Conservation (phyloP, 306 rosid genomes). For the Calophaca sinica region DNA sequence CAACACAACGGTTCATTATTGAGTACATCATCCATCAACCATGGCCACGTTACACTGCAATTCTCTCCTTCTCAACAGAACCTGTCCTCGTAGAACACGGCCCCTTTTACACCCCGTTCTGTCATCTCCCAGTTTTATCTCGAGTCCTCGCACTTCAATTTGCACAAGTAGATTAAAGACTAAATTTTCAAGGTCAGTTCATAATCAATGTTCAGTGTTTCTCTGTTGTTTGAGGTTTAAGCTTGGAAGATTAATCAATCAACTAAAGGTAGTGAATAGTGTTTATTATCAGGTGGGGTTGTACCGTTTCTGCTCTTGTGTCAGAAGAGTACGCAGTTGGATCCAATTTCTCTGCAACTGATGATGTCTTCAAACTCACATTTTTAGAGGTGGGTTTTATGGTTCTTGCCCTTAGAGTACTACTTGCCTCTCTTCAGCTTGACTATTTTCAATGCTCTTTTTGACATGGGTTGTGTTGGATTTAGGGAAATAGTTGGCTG, state of each 20-base stretch:
- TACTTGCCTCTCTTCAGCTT: constrained; percentile 31
- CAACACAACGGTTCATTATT: neutral
- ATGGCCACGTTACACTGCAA: constrained; percentile 67
- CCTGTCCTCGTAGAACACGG: constrained; percentile 12
- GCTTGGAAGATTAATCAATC: neutral
- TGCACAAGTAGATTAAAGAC: constrained; percentile 37
- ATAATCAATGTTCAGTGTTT: neutral
- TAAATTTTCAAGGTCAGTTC: constrained; percentile 56
- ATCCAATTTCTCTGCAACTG: too few relatives aligned
- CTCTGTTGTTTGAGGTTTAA: neutral
- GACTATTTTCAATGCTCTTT: constrained; percentile 16
- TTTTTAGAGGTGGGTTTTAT: too few relatives aligned
- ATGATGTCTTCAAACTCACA: too few relatives aligned
- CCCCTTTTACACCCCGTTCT: constrained; percentile 39
- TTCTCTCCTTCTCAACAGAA: constrained; percentile 52
- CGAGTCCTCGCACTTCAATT: constrained; percentile 39
- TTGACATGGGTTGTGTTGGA: constrained; percentile 31
- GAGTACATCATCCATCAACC: neutral
- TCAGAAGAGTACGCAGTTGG: too few relatives aligned
- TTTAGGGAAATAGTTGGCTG: constrained; percentile 90
- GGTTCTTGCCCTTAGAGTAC: too few relatives aligned
- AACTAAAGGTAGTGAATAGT: too few relatives aligned
- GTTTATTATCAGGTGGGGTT: too few relatives aligned
- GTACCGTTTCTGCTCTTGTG: too few relatives aligned
- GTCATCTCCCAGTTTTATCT: constrained; percentile 21